Evolutionary conservation across 164 flowering plant genomes (phyloP).

Genomic region (Stephania cephalantha): DNA sequence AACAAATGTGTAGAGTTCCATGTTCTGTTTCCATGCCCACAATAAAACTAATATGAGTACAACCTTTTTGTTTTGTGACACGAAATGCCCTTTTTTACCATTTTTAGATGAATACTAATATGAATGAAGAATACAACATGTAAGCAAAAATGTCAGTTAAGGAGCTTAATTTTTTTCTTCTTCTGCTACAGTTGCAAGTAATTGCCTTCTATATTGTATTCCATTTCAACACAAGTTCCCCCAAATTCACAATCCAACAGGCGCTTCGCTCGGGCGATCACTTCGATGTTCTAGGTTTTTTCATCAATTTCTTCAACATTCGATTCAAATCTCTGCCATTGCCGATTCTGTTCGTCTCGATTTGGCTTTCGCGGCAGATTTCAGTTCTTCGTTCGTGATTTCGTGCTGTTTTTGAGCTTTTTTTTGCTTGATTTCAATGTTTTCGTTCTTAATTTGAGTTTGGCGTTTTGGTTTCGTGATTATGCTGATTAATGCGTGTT

Average conservation of each 20-base stretch:
- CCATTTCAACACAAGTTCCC: not conserved
- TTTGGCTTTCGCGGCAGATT: not conserved
- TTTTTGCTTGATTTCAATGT: not conserved
- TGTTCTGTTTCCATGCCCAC: too few relatives aligned
- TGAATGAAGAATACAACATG: too few relatives aligned
- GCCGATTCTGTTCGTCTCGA: not conserved
- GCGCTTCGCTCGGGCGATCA: conserved; percentile 11
- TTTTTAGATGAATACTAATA: too few relatives aligned
- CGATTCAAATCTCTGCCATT: not conserved
- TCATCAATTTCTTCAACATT: not conserved
- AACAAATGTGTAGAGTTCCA: too few relatives aligned
- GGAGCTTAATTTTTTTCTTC: too few relatives aligned
- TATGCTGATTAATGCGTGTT: not conserved
- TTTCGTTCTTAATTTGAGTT: not conserved
- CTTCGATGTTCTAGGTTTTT: conserved; percentile 21
- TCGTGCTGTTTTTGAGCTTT: not conserved
- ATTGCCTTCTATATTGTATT: too few relatives aligned
- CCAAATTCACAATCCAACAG: too few relatives aligned
- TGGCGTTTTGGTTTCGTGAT: not conserved
- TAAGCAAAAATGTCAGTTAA: too few relatives aligned
- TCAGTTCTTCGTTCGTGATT: not conserved
- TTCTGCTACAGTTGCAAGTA: too few relatives aligned
- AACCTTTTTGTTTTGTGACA: too few relatives aligned
- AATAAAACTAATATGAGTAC: too few relatives aligned
- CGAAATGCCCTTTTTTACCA: too few relatives aligned